Conservation (phyloP, 345 rosid genomes). For the Draba incana region DNA sequence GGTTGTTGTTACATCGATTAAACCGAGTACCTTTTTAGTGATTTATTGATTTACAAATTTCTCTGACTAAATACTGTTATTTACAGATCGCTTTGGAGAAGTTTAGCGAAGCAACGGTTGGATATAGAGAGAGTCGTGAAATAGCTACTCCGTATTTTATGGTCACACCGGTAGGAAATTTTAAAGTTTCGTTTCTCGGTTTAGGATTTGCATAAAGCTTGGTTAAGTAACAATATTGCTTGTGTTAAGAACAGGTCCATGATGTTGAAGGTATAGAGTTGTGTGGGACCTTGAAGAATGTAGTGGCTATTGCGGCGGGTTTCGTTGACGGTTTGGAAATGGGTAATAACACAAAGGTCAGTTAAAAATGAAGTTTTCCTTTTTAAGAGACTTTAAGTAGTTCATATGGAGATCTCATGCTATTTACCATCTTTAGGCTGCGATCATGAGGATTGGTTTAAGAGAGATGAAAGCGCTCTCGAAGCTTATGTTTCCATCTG, state of each 20-base stretch:
- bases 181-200: background rate
- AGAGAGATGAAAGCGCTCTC: constrained; percentile 93
- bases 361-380: background rate
- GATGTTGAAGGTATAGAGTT: constrained; percentile 97
- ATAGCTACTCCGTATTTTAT: constrained; percentile 84
- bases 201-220: too few species aligned
- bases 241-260: constrained; percentile 56
- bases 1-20: constrained; percentile 44
- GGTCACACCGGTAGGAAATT: constrained; percentile 72
- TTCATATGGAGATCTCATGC: background rate
- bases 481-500: constrained; percentile 79
- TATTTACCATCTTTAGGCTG: constrained; percentile 59
- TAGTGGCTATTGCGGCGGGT: constrained; percentile 95
- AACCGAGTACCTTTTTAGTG: background rate
- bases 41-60: constrained; percentile 10
- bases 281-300: constrained; percentile 96
- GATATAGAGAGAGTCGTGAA: constrained; percentile 66
- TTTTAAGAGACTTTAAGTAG: background rate
- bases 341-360: constrained; percentile 98
- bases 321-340: constrained; percentile 93
- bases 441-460: constrained; percentile 94
- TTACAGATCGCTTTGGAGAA: constrained; percentile 86
- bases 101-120: constrained; percentile 97
- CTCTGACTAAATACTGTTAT: constrained; percentile 3
- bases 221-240: constrained; percentile 19